A percentile compares a stretch with the other conserved stretches of the same genome.
phyloP scores from a whole-genome alignment of 2,329 filamentous ascomycete species.

The Colletotrichum cereale region DNA sequence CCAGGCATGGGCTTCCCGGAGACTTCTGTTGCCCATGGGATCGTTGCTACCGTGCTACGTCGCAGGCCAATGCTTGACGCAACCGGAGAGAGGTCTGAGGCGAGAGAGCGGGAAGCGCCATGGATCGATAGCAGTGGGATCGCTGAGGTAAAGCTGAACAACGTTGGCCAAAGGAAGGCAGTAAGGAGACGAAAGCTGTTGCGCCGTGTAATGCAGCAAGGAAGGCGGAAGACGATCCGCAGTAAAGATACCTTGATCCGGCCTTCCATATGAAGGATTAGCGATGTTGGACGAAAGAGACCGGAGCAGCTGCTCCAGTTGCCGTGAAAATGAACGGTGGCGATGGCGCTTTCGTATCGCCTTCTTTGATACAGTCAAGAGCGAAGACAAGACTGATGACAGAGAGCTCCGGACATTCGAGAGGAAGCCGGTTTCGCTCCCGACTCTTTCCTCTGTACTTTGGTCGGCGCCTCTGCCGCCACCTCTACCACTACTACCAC shows the following conservation, averaged over 20 bases:
- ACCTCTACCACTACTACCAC: neutral
- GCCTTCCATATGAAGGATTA: neutral
- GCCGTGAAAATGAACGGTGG: neutral
- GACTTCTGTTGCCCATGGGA: neutral
- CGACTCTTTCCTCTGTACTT: neutral
- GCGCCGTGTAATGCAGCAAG: neutral
- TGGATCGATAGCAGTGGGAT: neutral
- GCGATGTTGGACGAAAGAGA: neutral
- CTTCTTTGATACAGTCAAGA: too few species aligned
- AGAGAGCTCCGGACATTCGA: neutral
- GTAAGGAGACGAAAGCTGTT: neutral
- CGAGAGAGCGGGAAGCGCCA: neutral
- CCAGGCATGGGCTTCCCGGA: neutral
- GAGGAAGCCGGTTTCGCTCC: neutral
- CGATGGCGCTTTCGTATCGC: neutral
- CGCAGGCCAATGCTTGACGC: neutral
- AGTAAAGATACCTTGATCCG: neutral
- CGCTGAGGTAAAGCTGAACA: neutral
- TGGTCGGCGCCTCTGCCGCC: too few species aligned
- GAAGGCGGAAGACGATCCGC: neutral
- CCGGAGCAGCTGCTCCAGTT: neutral
- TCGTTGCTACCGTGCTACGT: neutral
- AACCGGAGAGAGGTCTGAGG: neutral
- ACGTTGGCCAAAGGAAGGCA: neutral
- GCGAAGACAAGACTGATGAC: neutral